Evolutionary conservation across 2,329 filamentous ascomycete species (phyloP), one percentile per base, ranked within the genome.

Genomic region (Eutypa lata): DNA sequence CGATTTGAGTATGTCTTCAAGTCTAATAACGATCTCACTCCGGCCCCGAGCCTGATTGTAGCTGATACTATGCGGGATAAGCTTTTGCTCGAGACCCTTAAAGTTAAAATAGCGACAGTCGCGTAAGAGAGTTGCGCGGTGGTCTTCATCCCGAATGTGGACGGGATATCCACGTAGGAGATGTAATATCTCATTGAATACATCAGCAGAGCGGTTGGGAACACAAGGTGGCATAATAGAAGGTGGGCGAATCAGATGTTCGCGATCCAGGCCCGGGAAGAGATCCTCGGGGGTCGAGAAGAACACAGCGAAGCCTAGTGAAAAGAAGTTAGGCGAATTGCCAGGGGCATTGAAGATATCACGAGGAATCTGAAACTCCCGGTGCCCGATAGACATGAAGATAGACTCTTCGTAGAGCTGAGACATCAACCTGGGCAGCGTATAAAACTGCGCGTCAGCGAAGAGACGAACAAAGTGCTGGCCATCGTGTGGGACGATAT

Each of bases 321-420:
- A 88, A 76, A 97, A 97, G 78, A 91, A 97, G 70, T 97, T 97
- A 13, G 92, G 92, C n/a, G 85, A 87, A 72, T 97, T 92, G 24
- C 92, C 93, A 1, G 91, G 90, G 35, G 83, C 82, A 28, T 83
- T 87, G 71, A 97, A 96, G 56, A 96, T 79, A 62, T 96, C 90
- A 57, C 91, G 88, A 2, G 92, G 89, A 59, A 97, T 92, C 67
- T 91, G 88, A 71, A 97, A 97, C 63, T 94, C 86, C 53, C 82
- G 84, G 61, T 90, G 84, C 54, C 93, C 93, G 63, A 97, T 93
- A 56, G 89, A 88, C 64, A 96, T 91, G 76, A 92, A 96, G 66
- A 97, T 95, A 63, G 89, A 89, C 57, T 91, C 90, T 61, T 93
- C 90, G 71, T 93, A 95, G 21, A 97, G 85, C 71, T 95, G 92